Base-by-base conservation (phyloP, 2,329 filamentous ascomycete genomes). In the Raffaelea arxii region DNA sequence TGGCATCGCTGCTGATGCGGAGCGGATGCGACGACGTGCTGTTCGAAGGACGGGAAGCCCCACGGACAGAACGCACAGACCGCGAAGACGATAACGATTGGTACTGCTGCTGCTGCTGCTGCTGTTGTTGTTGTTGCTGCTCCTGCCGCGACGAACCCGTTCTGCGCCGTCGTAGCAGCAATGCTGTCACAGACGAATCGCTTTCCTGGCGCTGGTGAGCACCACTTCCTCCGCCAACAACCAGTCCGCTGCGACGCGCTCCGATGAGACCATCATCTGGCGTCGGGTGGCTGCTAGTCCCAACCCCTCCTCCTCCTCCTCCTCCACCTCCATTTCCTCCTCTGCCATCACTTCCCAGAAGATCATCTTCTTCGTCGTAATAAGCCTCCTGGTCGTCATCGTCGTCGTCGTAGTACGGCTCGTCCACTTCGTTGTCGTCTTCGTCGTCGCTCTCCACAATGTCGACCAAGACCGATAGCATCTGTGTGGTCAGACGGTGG, bases 401-500 rank as follows among this genome's bases (percentile, higher is more conserved):
- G 11, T 50, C 47, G 3, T 52, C 55, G 7, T 55, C 54, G n/a
- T 53, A 54, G 24, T 58, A 58, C 21, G 57, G 53, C 6, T 55
- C 52, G 21, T 68, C 69, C 16, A 71, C 71, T 2, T 66, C 66
- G 23, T 60, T 59, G 2, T 65, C 63, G 25, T 67, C 67, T n/a
- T 69, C 69, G 11, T 70, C 71, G 6, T 67, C 60, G 42, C 60
- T 61, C 35, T 72, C 70, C 6, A 86, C 74, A 4, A 86, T 65
- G 51, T 82, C 77, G 1, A 74, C 72, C 45, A 89, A 61, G 3
- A 76, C 74, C 1, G 72, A 71, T 21, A 91, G 65, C 38, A 87
- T 71, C 54, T 77, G 71, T 3, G 77, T 75, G 1, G 86, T 89
- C 44, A 88, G 70, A 1, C 85, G 78, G 63, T 90, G 86, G 62